Evolutionary conservation across 805 yeast species (phyloP), one percentile per base, ranked within the genome.

Genomic region (Metschnikowia lachancei): DNA sequence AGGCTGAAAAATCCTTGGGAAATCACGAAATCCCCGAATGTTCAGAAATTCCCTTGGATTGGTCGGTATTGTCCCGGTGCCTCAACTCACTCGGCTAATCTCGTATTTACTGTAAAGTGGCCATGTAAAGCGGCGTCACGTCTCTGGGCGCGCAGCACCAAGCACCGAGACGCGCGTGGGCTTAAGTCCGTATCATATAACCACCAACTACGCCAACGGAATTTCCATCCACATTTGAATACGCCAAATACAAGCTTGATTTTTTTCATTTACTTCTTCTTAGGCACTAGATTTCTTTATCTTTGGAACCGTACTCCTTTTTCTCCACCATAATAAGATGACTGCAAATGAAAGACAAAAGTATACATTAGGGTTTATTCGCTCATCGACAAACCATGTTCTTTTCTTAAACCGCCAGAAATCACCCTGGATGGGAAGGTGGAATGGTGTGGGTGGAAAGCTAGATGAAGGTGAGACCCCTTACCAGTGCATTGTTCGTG

Each of bases 401-500:
- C 64, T 72, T 11, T 53, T 72, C 7, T 56, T 72, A 16, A 72
- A 72, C 45, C 57, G 77, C 19, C 65, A 68, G 46, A 72, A 72
- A 46, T 57, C 64, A 10, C 77, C 77, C 1, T 70, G 75, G 73
- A 72, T 72, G 76, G 77, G 77, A 13, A 57, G 68, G 40, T 72
- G 76, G 76, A 72, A 72, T 52, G 77, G 76, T 11, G 75, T 72
- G 11, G 76, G 76, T 8, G 77, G 77, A 5, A 72, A 72, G 47
- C 49, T 72, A 14, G 70, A 69, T 29, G 44, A 52, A 0, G 54
- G 46, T 14, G 77, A 72, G 50, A 50, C 66, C 1, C 69, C 75
- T 1, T 47, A 59, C 31, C 64, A 65, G n/a, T 70, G 76, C 45
- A 72, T 72, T 16, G 61, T 66, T 5, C 48, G 77, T 39, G 77